Percentiles rank a stretch among this genome's conserved stretches.
phyloP scores from a whole-genome alignment of 2,329 filamentous ascomycete genomes.

The Acrocalymma vagum region DNA sequence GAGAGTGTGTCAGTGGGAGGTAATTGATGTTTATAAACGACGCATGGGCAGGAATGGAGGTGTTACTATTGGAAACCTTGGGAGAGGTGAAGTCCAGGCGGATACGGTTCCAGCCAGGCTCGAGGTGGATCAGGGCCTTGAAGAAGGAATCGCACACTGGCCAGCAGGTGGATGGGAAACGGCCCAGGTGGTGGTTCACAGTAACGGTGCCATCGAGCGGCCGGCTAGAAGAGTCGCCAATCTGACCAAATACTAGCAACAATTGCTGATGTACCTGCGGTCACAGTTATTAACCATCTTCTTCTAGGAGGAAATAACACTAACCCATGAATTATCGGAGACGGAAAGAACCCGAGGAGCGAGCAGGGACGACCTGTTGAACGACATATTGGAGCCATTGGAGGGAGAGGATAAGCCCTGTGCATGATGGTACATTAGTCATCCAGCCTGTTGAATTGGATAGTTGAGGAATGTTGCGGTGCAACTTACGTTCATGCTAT shows the following conservation, averaged over 20 bases:
- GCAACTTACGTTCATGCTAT: constrained; percentile 57
- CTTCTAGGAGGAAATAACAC: constrained; percentile 33
- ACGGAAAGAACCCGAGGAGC: constrained; percentile 83
- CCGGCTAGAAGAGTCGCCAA: constrained; percentile 75
- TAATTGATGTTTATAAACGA: constrained; percentile 87
- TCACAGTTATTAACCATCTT: constrained; percentile 21
- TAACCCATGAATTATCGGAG: constrained; percentile 84
- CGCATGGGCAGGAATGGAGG: constrained; percentile 75
- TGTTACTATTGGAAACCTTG: constrained; percentile 75
- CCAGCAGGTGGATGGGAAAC: constrained; percentile 84
- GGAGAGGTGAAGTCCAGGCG: constrained; percentile 88
- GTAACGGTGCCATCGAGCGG: constrained; percentile 81
- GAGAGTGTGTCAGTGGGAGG: constrained; percentile 78
- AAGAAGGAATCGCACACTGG: constrained; percentile 90
- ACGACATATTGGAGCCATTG: constrained; percentile 58
- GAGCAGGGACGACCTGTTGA: constrained; percentile 75
- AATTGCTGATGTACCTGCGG: constrained; percentile 88
- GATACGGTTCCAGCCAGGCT: constrained; percentile 87
- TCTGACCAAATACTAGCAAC: constrained; percentile 80
- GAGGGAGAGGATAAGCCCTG: constrained; percentile 64
- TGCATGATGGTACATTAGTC: too few relatives aligned
- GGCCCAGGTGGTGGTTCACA: constrained; percentile 83
- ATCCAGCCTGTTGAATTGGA: too few relatives aligned
- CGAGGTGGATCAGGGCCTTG: constrained; percentile 89
- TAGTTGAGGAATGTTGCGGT: constrained; percentile 1